Evolutionary conservation across 345 rosid genomes (phyloP).

Genomic region (Bretschneidera sinensis): DNA sequence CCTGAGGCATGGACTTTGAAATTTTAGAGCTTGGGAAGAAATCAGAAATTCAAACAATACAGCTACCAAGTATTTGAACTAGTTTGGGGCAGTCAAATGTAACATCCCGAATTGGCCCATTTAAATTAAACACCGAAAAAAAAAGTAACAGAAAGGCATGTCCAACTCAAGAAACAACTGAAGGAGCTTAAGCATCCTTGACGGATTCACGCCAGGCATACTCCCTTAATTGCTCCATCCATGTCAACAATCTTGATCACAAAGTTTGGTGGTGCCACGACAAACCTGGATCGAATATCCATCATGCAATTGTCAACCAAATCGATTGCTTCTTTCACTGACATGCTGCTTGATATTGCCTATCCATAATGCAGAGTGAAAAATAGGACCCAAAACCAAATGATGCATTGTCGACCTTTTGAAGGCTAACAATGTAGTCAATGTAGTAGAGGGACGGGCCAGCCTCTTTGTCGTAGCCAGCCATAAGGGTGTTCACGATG

Average conservation of each 20-base stretch:
- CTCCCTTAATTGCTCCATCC: constrained; percentile 80
- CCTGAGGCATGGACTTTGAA: too few species aligned
- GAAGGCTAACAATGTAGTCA: constrained; percentile 90
- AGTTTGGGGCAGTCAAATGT: constrained; percentile 3
- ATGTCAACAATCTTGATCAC: constrained; percentile 94
- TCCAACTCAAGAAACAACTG: constrained; percentile 12
- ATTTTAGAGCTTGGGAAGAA: too few species aligned
- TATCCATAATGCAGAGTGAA: constrained; percentile 88
- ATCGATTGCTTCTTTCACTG: constrained; percentile 74
- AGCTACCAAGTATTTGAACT: constrained; percentile 6
- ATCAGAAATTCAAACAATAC: too few species aligned
- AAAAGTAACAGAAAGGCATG: neutral
- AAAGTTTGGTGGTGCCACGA: constrained; percentile 92
- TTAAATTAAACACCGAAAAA: constrained; percentile 9
- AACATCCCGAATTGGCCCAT: constrained; percentile 1
- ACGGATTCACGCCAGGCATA: constrained; percentile 83
- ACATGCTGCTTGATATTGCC: constrained; percentile 90
- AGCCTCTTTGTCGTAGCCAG: constrained; percentile 90
- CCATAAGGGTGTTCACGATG: constrained; percentile 90
- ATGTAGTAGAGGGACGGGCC: constrained; percentile 94
- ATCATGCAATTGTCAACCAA: constrained; percentile 83
- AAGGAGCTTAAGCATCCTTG: constrained; percentile 36
- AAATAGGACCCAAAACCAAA: constrained; percentile 95
- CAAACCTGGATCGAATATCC: constrained; percentile 89
- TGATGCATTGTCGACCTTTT: constrained; percentile 95